Conservation (phyloP, 371 early-diverging fungal species). For the Mortierella polycephala region DNA sequence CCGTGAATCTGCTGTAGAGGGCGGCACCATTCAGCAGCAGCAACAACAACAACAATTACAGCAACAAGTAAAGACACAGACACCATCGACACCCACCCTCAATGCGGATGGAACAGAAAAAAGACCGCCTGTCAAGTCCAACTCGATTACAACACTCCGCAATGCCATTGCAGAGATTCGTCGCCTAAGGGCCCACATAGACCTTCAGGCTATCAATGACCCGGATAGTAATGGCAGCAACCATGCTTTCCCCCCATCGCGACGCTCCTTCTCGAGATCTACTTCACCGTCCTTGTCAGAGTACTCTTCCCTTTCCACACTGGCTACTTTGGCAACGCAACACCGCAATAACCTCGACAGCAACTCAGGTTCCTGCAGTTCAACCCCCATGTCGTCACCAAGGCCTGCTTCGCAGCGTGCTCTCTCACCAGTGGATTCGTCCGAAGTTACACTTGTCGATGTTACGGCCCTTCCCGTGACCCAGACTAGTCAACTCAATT, state of each 20-base stretch:
- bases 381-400: slow-evolving; percentile 18
- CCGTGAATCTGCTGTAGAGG: slow-evolving; percentile 36
- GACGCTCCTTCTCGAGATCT: slow-evolving; percentile 5
- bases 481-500: slow-evolving; percentile 10
- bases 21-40: neutral
- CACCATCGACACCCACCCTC: neutral
- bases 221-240: neutral
- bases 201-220: slow-evolving; percentile 10
- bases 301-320: slow-evolving; percentile 11
- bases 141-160: slow-evolving; percentile 52
- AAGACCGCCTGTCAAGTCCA: slow-evolving; percentile 51
- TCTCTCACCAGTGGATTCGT: neutral
- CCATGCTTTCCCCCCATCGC: neutral
- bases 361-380: slow-evolving; percentile 6
- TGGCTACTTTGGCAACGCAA: slow-evolving; percentile 25
- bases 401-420: neutral
- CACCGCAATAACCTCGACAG: slow-evolving; percentile 4
- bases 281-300: slow-evolving; percentile 6
- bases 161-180: slow-evolving; percentile 49
- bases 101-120: slow-evolving; percentile 16
- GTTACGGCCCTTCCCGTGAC: neutral
- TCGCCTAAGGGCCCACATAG: slow-evolving; percentile 29
- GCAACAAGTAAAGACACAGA: slow-evolving; percentile 5
- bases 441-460: no score
- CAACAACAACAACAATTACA: neutral